A percentile compares a stretch with the other conserved stretches of the same genome.
Conservation (phyloP, 1,284 basidiomycete genomes). For the Mrakiaceae sp. region DNA sequence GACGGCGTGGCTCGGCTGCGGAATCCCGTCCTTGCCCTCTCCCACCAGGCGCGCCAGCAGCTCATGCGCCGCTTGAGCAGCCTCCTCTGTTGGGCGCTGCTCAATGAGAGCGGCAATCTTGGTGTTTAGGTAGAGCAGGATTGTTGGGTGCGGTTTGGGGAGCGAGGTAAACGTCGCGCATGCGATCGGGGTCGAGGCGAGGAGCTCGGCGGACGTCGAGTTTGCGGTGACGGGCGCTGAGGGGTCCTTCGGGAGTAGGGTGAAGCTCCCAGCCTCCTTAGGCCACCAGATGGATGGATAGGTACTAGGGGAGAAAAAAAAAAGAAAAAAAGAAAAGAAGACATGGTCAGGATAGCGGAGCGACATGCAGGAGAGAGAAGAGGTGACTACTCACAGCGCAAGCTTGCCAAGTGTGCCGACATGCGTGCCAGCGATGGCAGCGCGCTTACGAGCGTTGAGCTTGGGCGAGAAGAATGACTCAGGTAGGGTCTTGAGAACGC, state of each 20-base stretch:
- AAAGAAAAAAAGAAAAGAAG: not conserved
- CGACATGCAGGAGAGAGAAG: not conserved
- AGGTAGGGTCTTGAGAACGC: slow-evolving; percentile 31
- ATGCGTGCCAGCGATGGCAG: slow-evolving; percentile 30
- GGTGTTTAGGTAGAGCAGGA: slow-evolving; percentile 38
- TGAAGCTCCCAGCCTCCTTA: slow-evolving; percentile 31
- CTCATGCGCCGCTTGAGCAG: slow-evolving; percentile 30
- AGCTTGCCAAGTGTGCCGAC: slow-evolving; percentile 41
- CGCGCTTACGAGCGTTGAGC: slow-evolving; percentile 25
- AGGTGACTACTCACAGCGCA: slow-evolving; percentile 33
- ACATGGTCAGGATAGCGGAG: not conserved
- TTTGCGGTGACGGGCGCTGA: not conserved
- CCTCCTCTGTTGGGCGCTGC: slow-evolving; percentile 22
- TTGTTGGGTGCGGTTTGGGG: slow-evolving; percentile 28
- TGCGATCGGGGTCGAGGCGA: slow-evolving; percentile 31
- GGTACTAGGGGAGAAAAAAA: not conserved
- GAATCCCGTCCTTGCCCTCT: not conserved
- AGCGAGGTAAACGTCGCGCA: slow-evolving; percentile 31
- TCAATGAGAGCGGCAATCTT: slow-evolving; percentile 27
- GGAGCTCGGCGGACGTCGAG: slow-evolving; percentile 23
- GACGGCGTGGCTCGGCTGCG: not conserved
- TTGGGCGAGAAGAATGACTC: slow-evolving; percentile 29
- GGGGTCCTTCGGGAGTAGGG: slow-evolving; percentile 30
- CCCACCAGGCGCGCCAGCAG: slow-evolving; percentile 27
- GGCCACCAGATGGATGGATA: slow-evolving; percentile 11